Evolutionary conservation across 1,284 basidiomycete species (phyloP), one percentile per base, ranked within the genome.

Genomic region (Fistulinella cinereoalba): DNA sequence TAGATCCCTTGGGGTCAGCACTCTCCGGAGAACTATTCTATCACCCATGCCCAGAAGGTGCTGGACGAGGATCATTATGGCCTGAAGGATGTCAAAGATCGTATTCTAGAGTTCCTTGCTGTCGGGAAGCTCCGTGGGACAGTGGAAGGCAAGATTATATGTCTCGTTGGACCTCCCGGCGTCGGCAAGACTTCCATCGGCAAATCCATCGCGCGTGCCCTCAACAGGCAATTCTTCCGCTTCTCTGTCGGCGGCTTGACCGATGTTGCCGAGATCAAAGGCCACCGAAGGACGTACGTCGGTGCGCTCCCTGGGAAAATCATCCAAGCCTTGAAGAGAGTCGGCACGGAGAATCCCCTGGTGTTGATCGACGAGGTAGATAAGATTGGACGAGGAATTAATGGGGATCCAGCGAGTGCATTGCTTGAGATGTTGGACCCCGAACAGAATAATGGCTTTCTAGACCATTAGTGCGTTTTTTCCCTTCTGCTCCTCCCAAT

Each of bases 241-340:
- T 97, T 99, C 74, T 94, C 91, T 12, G 95, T 99, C 5, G 97
- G 97, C 56, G 95, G 97, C 22, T 71, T 99, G 60, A 93, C 92
- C 47, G 96, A 99, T 64, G 95, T 98, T 0, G 97, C 96, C 45
- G 97, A 99, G 77, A 98, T 99, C 68, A 99, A 99, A 72, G 97
- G 97, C 3, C 96, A 99, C 66, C 75, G 97, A 58, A 74, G 97
- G 62, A 99, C 96, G 18, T 99, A 98, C 64, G 94, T 97, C 47
- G 95, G 90, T 41, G 93, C 94, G 0, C 82, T 99, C 58, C 96
- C 96, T 0, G 95, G 96, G 42, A 99, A 99, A 77, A 95, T 97
- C 47, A 96, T 98, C 47, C 95, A 98, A 68, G 96, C 96, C 2
- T 71, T 99, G 50, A 98, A 97, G 72, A 88, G 96, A 53, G 94